Percentiles rank a stretch among this genome's conserved stretches.
Conservation (phyloP, 768 basidiomycete genomes). For the Phylloporus sp. region DNA sequence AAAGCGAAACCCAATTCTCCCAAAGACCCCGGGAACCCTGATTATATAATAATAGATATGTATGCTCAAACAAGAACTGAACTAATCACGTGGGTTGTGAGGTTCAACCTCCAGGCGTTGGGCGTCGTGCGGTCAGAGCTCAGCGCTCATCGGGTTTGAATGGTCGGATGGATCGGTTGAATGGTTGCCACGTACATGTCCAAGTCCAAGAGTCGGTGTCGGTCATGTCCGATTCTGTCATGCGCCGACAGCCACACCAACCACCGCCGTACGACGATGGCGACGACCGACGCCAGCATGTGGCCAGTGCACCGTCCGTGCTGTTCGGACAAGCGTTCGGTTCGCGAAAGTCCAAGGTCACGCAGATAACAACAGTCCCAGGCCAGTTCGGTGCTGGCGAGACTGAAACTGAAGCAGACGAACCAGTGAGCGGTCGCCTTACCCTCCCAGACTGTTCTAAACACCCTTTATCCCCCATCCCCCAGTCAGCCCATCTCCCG, state of each 20-base stretch:
- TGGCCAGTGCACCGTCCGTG: slow-evolving; percentile 5
- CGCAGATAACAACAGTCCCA: slow-evolving; percentile 58
- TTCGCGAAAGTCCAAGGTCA: slow-evolving; percentile 37
- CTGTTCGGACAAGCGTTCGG: slow-evolving; percentile 26
- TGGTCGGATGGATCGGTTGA: neutral
- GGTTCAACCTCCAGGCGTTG: neutral
- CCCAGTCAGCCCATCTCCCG: slow-evolving; percentile 61
- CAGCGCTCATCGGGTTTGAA: neutral
- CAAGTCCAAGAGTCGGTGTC: neutral
- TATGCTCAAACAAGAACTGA: neutral
- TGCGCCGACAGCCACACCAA: neutral
- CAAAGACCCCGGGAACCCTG: slow-evolving; percentile 28
- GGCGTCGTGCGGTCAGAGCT: neutral
- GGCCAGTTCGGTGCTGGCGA: slow-evolving; percentile 63
- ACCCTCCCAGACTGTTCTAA: slow-evolving; percentile 5
- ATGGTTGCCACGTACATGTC: neutral
- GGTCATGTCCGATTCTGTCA: neutral
- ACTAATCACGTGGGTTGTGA: neutral
- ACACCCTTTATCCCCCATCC: neutral
- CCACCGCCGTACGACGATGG: neutral
- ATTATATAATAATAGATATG: slow-evolving; percentile 19
- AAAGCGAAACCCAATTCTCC: slow-evolving; percentile 33
- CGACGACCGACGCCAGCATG: neutral
- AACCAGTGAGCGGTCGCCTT: slow-evolving; percentile 49
- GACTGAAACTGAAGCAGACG: slow-evolving; percentile 77